Base-by-base conservation (phyloP, 169 alveolate species). In the Cyclospora cayetanensis region DNA sequence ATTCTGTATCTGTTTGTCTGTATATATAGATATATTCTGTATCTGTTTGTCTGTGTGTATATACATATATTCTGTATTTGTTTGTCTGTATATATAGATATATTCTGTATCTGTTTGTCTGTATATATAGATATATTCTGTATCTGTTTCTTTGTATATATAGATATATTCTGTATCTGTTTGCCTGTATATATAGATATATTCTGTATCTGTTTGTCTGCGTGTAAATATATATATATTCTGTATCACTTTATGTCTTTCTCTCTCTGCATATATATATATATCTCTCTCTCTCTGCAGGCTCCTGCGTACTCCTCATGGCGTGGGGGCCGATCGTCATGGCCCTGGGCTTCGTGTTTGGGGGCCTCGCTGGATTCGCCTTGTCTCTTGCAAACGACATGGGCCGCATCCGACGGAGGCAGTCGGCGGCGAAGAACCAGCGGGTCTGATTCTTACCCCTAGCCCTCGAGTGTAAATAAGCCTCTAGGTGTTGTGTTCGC, bases 261-360 rank as follows among this genome's bases (percentile, higher is more conserved):
- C n/a, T n/a, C n/a, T 9, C 60, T 9, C 9, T 50, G 25, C 60
- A 18, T 18, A 11, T 50, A 50, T 50, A n/a, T 50, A 9, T n/a
- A n/a, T n/a, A n/a, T n/a, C n/a, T n/a, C n/a, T n/a, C n/a, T n/a
- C n/a, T n/a, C n/a, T n/a, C n/a, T 50, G 3, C 65, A 82, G 90
- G 90, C 34, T 1, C 43, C 22, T 50, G n/a, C 79, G 79, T 82
- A n/a, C 55, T 66, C 35, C 50, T 82, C 37, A 82, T 82, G 90
- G 90, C 90, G 1, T 82, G 90, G 90, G 90, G 90, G 5, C 90
- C 90, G 55, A 52, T 82, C 34, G 65, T 82, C 43, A 82, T 82
- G 90, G 80, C 65, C 35, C 35, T 82, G 53, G 39, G 66, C 15
- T 82, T 82, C 34, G 90, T 82, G 4, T 37, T 82, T 31, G 90